These are phyloP conservation scores for Malus hybrid DNA, from an alignment of 331 rosid species.

Conservation along the genomic window DNA sequence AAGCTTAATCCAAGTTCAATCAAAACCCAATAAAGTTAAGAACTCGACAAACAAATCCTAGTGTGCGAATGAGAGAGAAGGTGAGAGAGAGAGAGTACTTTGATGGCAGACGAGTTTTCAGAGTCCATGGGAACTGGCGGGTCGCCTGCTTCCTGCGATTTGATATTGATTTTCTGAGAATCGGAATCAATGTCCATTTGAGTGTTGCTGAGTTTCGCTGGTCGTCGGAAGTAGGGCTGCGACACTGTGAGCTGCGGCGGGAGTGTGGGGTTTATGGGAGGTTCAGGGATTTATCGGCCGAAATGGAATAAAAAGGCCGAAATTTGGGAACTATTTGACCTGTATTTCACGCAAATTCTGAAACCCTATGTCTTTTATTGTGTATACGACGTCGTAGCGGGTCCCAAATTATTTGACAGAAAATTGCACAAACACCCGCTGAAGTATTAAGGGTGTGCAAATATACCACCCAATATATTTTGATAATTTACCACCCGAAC, in stretches of 20 bases:
- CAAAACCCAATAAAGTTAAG: neutral
- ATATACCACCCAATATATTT: too few species aligned
- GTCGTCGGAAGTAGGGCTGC: neutral
- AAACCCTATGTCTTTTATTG: neutral
- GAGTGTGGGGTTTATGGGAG: neutral
- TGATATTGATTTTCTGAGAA: neutral
- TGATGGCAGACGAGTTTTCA: conserved; percentile 22
- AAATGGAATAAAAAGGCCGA: neutral
- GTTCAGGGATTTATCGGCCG: neutral
- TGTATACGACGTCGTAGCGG: neutral
- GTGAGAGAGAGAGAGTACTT: conserved; percentile 17
- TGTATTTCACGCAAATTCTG: neutral
- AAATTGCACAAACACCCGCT: neutral
- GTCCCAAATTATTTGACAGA: too few species aligned
- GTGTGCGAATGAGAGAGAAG: neutral
- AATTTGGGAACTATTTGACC: neutral
- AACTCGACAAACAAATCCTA: neutral
- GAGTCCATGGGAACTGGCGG: neutral
- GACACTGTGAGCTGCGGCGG: neutral
- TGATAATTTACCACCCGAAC: neutral
- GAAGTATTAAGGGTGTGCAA: too few species aligned
- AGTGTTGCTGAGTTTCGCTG: neutral
- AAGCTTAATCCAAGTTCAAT: neutral
- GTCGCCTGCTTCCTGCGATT: neutral
- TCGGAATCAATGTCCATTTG: neutral